Percentiles rank a stretch among this genome's conserved stretches.
phyloP scores from a whole-genome alignment of 345 rosid species.

The Brassica napus region DNA sequence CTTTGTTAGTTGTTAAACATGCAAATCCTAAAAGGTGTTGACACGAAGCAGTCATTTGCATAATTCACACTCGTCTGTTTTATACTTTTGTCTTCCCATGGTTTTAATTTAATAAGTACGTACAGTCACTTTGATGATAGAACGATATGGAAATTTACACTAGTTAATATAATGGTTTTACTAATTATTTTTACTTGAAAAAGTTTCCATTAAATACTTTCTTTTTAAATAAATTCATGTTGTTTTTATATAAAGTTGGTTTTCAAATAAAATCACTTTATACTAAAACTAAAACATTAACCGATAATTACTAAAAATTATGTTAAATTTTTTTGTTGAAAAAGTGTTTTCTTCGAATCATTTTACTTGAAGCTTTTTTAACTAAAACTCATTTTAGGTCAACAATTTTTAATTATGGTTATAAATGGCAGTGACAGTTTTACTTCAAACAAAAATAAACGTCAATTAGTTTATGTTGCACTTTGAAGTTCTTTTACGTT shows the following conservation, averaged over 20 bases:
- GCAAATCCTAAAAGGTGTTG: neutral
- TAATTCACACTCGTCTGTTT: neutral
- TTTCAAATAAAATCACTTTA: neutral
- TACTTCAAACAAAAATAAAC: neutral
- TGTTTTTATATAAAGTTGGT: neutral
- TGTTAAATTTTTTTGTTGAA: neutral
- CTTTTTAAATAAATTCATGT: neutral
- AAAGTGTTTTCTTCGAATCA: neutral
- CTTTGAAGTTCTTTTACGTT: neutral
- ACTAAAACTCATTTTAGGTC: neutral
- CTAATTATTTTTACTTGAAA: neutral
- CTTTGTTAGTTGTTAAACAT: neutral
- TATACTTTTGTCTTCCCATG: neutral
- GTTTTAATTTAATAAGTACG: neutral
- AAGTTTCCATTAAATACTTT: neutral
- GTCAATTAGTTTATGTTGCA: neutral
- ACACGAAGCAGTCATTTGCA: neutral
- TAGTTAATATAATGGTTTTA: neutral
- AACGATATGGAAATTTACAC: neutral
- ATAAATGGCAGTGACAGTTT: neutral
- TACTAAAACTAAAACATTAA: neutral
- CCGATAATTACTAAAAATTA: neutral
- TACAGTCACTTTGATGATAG: neutral
- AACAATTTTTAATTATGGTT: neutral
- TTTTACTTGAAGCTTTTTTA: neutral